Evolutionary conservation across 2,329 filamentous ascomycete genomes (phyloP).

Genomic region (Leptographium radiaticola): DNA sequence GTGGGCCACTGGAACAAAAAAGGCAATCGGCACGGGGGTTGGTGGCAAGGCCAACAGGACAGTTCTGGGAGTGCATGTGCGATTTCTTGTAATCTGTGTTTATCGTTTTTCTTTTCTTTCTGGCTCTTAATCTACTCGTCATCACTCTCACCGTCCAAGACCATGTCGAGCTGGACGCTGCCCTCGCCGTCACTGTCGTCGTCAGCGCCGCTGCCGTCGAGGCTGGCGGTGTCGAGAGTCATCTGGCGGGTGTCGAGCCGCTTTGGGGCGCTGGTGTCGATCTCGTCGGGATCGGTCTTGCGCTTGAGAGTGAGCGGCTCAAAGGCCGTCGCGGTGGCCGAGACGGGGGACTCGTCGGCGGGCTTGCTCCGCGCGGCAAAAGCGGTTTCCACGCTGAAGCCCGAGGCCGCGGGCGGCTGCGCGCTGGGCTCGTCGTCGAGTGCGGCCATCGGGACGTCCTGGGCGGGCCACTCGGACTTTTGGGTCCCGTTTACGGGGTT

Average conservation of each 20-base stretch:
- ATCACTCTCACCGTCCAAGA: conserved; percentile 31
- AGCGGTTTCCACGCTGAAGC: conserved; percentile 4
- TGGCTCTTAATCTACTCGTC: background rate
- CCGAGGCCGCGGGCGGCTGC: background rate
- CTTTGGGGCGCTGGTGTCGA: conserved; percentile 14
- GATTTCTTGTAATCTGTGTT: background rate
- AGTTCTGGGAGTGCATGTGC: background rate
- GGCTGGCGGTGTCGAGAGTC: background rate
- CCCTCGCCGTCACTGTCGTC: conserved; percentile 35
- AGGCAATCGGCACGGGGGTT: background rate
- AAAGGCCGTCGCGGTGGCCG: conserved; percentile 1
- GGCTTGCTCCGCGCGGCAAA: conserved; percentile 6
- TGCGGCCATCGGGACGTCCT: background rate
- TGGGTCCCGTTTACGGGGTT: background rate
- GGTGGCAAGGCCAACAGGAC: too few relatives aligned
- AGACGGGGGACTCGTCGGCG: conserved; percentile 11
- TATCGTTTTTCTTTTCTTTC: background rate
- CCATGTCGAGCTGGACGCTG: conserved; percentile 47
- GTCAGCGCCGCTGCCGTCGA: conserved; percentile 20
- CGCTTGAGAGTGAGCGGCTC: conserved; percentile 23
- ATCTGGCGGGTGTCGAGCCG: conserved; percentile 10
- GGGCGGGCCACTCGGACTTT: background rate
- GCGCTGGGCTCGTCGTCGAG: background rate
- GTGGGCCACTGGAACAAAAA: background rate
- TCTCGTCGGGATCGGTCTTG: conserved; percentile 29